A percentile compares a stretch with the other conserved stretches of the same genome.
Conservation (phyloP, 2,329 filamentous ascomycete species). For the Intubia oerlemansii region DNA sequence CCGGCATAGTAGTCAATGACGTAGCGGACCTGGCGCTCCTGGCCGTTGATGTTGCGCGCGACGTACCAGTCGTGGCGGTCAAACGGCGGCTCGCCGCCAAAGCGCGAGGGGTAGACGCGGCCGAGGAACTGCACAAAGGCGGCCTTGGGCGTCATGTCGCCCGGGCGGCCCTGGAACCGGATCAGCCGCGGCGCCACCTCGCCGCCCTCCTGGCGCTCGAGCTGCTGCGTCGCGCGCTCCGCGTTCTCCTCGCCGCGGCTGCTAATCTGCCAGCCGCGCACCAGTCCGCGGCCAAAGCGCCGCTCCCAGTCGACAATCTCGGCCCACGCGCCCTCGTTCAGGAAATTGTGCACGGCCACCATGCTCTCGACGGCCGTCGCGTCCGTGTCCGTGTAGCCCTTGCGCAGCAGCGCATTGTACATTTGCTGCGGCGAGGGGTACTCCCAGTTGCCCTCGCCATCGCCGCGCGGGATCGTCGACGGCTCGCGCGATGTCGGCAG, state of each 20-base stretch:
- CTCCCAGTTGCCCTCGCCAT: conserved; percentile 69
- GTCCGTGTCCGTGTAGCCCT: conserved; percentile 89
- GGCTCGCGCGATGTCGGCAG: conserved; percentile 65
- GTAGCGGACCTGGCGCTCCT: conserved; percentile 64
- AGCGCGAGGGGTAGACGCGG: conserved; percentile 58
- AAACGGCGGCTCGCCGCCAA: conserved; percentile 71
- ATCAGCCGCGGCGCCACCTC: conserved; percentile 42
- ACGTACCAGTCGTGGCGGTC: conserved; percentile 98
- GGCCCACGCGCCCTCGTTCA: conserved; percentile 92
- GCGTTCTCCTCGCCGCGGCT: conserved; percentile 48
- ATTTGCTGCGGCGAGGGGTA: conserved; percentile 98
- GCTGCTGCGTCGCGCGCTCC: conserved; percentile 11
- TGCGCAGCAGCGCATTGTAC: conserved; percentile 95
- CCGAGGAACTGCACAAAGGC: conserved; percentile 64
- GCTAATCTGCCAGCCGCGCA: conserved; percentile 52
- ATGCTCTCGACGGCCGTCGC: conserved; percentile 86
- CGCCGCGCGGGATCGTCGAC: conserved; percentile 80
- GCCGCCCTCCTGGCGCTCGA: conserved; percentile 17
- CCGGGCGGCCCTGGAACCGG: conserved; percentile 73
- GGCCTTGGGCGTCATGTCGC: conserved; percentile 82
- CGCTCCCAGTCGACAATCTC: conserved; percentile 92
- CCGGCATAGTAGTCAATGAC: conserved; percentile 94
- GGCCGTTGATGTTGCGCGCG: conserved; percentile 44
- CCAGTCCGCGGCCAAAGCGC: conserved; percentile 56
- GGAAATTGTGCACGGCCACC: conserved; percentile 94